phyloP scores from a whole-genome alignment of 1,284 basidiomycete genomes.

The Malassezia psittaci region DNA sequence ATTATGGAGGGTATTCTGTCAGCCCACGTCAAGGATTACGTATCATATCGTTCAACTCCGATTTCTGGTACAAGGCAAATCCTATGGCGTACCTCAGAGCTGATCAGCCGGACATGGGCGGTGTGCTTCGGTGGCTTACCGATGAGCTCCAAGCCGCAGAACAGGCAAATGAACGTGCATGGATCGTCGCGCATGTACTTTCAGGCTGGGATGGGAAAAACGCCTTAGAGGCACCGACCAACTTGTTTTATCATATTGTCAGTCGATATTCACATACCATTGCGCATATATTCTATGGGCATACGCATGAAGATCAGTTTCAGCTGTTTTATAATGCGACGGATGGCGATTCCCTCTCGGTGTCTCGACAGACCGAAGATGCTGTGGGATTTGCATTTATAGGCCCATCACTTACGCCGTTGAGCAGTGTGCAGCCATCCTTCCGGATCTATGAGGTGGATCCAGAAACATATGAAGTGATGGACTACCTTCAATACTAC shows the following conservation, averaged over 20 bases:
- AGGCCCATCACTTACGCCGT: conserved; percentile 62
- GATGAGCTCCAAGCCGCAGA: conserved; percentile 59
- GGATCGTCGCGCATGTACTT: conserved; percentile 69
- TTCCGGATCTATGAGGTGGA: conserved; percentile 71
- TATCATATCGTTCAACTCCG: conserved; percentile 66
- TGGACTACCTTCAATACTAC: conserved; percentile 44
- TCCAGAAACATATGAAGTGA: conserved; percentile 51
- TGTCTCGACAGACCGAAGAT: conserved; percentile 48
- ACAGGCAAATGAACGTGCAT: conserved; percentile 51
- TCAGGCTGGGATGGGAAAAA: conserved; percentile 61
- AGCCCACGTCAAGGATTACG: conserved; percentile 60
- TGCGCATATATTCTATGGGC: conserved; percentile 68
- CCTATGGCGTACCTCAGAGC: conserved; percentile 69
- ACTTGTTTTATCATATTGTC: conserved; percentile 53
- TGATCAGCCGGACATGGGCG: conserved; percentile 60
- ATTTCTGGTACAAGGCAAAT: conserved; percentile 51
- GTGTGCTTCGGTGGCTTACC: conserved; percentile 67
- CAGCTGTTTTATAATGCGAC: conserved; percentile 69
- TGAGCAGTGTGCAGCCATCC: conserved; percentile 65
- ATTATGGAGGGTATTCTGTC: conserved; percentile 67
- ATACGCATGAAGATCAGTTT: conserved; percentile 69
- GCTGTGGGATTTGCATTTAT: conserved; percentile 44
- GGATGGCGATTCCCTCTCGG: conserved; percentile 52
- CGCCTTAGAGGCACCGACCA: conserved; percentile 51
- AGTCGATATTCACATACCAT: conserved; percentile 69